phyloP scores from a whole-genome alignment of 768 basidiomycete genomes.

The Gloeopeniophorella convolvens region DNA sequence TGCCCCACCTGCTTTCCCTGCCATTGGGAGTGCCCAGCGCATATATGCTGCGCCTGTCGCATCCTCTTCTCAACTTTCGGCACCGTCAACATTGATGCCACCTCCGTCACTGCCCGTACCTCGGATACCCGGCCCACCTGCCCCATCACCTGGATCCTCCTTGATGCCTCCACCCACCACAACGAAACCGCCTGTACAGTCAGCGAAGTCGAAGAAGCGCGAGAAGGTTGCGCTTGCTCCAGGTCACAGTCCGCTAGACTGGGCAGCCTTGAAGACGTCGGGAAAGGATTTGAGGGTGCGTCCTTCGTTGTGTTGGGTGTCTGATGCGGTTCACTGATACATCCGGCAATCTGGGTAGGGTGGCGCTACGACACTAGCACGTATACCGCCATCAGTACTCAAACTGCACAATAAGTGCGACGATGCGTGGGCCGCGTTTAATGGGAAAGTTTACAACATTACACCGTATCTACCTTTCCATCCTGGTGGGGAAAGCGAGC shows the following conservation, averaged over 20 bases:
- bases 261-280: slow-evolving; percentile 82
- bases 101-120: slow-evolving; percentile 35
- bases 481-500: slow-evolving; percentile 89
- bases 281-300: slow-evolving; percentile 73
- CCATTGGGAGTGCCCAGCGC: slow-evolving; percentile 65
- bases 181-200: slow-evolving; percentile 48
- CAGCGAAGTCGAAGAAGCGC: slow-evolving; percentile 42
- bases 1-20: slow-evolving; percentile 68
- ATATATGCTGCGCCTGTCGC: slow-evolving; percentile 25
- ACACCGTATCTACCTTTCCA: slow-evolving; percentile 88
- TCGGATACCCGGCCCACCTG: slow-evolving; percentile 22
- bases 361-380: slow-evolving; percentile 48
- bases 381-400: slow-evolving; percentile 71
- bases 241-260: slow-evolving; percentile 88
- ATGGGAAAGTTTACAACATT: slow-evolving; percentile 95
- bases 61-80: slow-evolving; percentile 21
- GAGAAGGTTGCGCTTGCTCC: slow-evolving; percentile 86
- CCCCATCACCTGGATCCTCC: slow-evolving; percentile 30
- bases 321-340: slow-evolving; percentile 1
- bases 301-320: slow-evolving; percentile 6
- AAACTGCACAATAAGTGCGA: slow-evolving; percentile 75
- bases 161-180: slow-evolving; percentile 58
- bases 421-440: slow-evolving; percentile 91
- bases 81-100: slow-evolving; percentile 24
- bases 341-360: slow-evolving; percentile 37